Evolutionary conservation across 306 rosid species (phyloP), one percentile per base, ranked within the genome.

Genomic region (Sesbania bispinosa): DNA sequence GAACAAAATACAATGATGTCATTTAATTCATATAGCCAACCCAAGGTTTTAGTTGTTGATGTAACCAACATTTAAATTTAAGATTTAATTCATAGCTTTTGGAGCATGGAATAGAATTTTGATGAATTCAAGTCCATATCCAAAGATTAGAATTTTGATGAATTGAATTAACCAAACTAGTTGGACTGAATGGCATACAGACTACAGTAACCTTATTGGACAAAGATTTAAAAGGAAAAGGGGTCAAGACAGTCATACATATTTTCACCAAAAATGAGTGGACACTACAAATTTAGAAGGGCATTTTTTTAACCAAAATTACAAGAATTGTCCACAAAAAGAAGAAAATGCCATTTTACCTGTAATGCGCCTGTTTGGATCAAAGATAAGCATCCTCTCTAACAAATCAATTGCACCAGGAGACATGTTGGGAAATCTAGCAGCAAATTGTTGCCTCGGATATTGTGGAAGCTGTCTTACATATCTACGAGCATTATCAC

Each of bases 301-400:
- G 55, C 11, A 43, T 18, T 6, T 7, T 51, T 7, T 24, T 27
- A 21, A 43, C 36, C 29, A 60, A 68, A 48, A 24, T 59, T 19
- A 66, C 47, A 42, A 70, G 18, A 21, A 57, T 2, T 7, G 36
- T 11, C 21, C 47, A 26, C 7, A 71, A 27, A 57, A 32, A 24
- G 14, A 39, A 2, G 69, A 24, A 23, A 42, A 71, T 57, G 8
- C 32, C 27, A 51, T 68, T 21, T 60, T 88, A 93, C 98, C 97
- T 77, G 98, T 88, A 75, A 93, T 93, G 75, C 97, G 98, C 79
- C 80, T 87, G 77, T 82, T 84, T 11, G 98, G 98, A 68, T 93
- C 98, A 76, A 93, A 93, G 64, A 93, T 76, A 26, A 93, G 97
- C 97, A 93, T 93, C 85, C 74, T 88, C 75, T 90, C 97, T 35